Base-by-base conservation (phyloP, 2,329 filamentous ascomycete species). In the Tolypocladium inflatum region DNA sequence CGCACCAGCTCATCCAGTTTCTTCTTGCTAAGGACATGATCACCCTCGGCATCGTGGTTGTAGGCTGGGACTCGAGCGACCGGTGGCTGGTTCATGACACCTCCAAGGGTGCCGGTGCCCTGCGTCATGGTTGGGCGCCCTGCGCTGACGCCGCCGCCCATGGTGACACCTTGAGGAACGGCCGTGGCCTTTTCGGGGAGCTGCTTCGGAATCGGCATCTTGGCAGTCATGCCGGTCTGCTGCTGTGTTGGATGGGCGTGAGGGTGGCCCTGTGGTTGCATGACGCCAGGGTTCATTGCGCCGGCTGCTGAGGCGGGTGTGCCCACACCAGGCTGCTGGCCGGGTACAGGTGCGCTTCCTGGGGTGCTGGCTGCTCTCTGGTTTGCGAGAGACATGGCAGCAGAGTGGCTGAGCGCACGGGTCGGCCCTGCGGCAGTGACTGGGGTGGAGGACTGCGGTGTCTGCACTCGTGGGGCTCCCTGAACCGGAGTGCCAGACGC, bases 21-120 rank as follows among this genome's bases (percentile, higher is more conserved):
- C 77, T 96, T 95, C 83, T 97, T 97, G 76, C 89, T 95, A n/a
- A 99, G 79, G 1, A 99, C 89, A 50, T 92, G 87, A 67, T 97
- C 91, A 33, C 91, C 91, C 69, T 96, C 92, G 37, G 90, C 90
- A 70, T 97, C 93, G 59, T 97, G 86, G 58, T 90, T 89, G 71
- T 90, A 96, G 0, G 86, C 85, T 0, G 91, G 90, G 51, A 90
- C 84, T 68, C 91, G 92, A 57, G 86, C 78, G 60, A 97, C 82
- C 2, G 90, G 90, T 0, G 94, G 92, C 67, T 96, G 91, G 55
- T 87, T 87, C 81, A 97, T 89, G 55, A 94, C 87, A 56, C 91
- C 91, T 56, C 88, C 88, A 1, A 88, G 82, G 8, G 86, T 86
- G 62, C 89, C 89, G 56, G 84, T 86, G 26, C 91, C 91, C 55